Base-by-base conservation (phyloP, 1,284 basidiomycete genomes). In the Naganishia sp. region DNA sequence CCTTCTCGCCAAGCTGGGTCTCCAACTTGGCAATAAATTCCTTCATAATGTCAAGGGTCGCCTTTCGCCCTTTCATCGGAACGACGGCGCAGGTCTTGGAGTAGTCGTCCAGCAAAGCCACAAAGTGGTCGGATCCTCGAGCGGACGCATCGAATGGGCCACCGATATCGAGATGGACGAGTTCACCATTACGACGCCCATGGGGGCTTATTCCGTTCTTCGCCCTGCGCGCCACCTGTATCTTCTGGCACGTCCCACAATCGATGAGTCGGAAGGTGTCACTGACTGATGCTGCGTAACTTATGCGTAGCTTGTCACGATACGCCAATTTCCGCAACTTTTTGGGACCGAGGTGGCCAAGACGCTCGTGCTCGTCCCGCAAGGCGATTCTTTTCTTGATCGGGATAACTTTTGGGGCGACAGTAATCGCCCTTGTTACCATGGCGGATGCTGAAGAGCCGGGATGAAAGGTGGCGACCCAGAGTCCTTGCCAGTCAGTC, bases 21-120 rank as follows among this genome's bases (percentile, higher is more conserved):
- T 78, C 73, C 11, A 70, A 68, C 60, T 66, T 63, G 0, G 75
- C 72, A 45, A 78, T 73, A 70, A 74, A 82, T 5, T 65, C 45
- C 56, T 73, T 72, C 67, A 83, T 78, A 13, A 25, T 11, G 2
- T 70, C 72, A 16, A 71, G 69, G 25, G 70, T 63, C 33, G 81
- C 67, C 71, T 63, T 78, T 72, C 11, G 70, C 68, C 61, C 66
- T 64, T 0, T 75, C 72, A 49, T 78, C 73, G 70, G 73, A 81
- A 7, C 64, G 44, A 60, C 73, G 72, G 68, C 80, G 80, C 21
- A 81, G 70, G 9, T 78, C 73, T 16, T 75, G 71, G 21, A 80
- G 69, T 39, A 69, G 57, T 11, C 68, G 45, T 36, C 65, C 70
- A 13, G 72, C 68, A 1, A 65, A 63, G 13, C 60, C 44, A n/a